Percentiles rank a stretch among this genome's conserved stretches.
Conservation (phyloP, 1,139 yeast species). For the Pichia sp. region DNA sequence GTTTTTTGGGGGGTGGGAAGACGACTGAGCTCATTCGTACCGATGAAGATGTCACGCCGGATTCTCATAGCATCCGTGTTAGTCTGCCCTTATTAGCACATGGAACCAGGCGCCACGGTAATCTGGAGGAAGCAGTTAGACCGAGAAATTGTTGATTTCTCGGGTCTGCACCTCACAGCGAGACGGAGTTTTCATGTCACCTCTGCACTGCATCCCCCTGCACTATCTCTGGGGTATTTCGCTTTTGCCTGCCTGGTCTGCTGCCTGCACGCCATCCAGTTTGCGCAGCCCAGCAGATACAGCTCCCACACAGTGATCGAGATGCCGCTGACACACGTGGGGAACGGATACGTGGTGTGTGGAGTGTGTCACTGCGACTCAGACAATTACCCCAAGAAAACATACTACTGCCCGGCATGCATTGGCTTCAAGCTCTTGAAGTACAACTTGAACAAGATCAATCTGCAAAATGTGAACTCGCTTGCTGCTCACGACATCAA, state of each 20-base stretch:
- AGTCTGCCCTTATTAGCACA: background rate
- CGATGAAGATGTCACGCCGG: background rate
- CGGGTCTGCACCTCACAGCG: background rate
- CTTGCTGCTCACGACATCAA: constrained; percentile 19
- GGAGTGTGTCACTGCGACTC: constrained; percentile 17
- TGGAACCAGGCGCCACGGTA: too few relatives aligned
- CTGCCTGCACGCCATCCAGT: too few relatives aligned
- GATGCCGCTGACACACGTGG: background rate
- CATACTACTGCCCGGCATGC: constrained; percentile 26
- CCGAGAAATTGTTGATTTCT: background rate
- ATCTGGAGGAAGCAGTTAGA: too few relatives aligned
- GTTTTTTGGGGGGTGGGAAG: too few relatives aligned
- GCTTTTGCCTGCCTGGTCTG: too few relatives aligned
- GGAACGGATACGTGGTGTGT: constrained; percentile 8
- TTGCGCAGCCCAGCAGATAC: too few relatives aligned
- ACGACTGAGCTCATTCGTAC: background rate
- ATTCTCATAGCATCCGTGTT: background rate
- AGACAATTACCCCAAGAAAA: background rate
- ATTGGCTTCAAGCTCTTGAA: constrained; percentile 26
- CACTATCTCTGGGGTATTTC: background rate
- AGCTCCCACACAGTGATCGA: background rate
- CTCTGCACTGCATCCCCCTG: background rate
- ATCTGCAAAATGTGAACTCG: constrained; percentile 20
- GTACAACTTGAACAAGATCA: constrained; percentile 21
- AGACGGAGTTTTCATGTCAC: background rate